Percentiles rank a stretch among this genome's conserved stretches.
phyloP scores from a whole-genome alignment of 1,284 basidiomycete species.

The Sporisorium iseilematis-ciliati region DNA sequence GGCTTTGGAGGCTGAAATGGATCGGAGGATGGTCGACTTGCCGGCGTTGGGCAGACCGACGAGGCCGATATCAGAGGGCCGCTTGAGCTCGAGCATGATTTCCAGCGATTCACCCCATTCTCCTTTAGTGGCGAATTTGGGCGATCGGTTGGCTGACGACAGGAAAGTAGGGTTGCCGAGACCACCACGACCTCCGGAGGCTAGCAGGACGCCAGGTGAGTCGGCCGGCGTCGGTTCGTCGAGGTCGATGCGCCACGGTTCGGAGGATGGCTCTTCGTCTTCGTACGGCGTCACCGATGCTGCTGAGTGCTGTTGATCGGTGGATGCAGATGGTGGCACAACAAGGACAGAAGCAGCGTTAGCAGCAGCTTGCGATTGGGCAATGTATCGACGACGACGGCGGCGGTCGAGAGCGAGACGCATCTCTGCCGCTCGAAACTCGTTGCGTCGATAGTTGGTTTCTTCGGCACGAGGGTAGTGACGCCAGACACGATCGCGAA shows the following conservation, averaged over 20 bases:
- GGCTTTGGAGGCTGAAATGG: conserved; percentile 84
- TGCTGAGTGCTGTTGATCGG: conserved; percentile 37
- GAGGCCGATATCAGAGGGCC: conserved; percentile 91
- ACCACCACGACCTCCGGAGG: conserved; percentile 83
- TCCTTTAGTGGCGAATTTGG: conserved; percentile 74
- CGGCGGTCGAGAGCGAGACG: conserved; percentile 56
- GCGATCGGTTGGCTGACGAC: conserved; percentile 71
- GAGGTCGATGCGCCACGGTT: conserved; percentile 59
- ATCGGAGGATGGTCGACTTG: conserved; percentile 83
- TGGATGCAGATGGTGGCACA: conserved; percentile 6
- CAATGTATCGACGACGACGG: conserved; percentile 31
- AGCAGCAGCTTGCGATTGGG: conserved; percentile 21
- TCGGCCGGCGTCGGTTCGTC: conserved; percentile 56
- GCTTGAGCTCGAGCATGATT: conserved; percentile 91
- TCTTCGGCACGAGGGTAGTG: conserved; percentile 67
- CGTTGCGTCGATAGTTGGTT: conserved; percentile 59
- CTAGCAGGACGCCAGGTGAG: conserved; percentile 59
- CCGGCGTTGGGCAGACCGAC: conserved; percentile 95
- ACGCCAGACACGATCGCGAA: conserved; percentile 65
- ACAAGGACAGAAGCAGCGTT: conserved; percentile 6
- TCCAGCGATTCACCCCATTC: conserved; percentile 83
- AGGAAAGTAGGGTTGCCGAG: conserved; percentile 90
- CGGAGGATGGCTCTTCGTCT: conserved; percentile 18
- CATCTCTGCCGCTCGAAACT: conserved; percentile 61
- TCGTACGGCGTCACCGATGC: conserved; percentile 48